phyloP scores from a whole-genome alignment of 164 flowering plant genomes.

The Chimonanthus salicifolius region DNA sequence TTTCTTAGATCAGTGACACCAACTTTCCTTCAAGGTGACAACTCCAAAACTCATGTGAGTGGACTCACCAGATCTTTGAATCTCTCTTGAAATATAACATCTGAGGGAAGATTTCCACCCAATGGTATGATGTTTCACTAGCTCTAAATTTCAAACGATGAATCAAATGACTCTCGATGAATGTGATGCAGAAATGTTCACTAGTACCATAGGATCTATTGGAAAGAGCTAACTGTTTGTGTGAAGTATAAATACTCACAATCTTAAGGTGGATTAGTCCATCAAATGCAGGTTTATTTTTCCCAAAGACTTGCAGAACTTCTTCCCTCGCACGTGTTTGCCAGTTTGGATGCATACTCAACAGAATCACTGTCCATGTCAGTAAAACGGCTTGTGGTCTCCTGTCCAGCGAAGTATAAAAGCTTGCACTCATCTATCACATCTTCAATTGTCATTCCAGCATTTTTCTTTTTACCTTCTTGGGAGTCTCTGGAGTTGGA shows the following conservation, averaged over 20 bases:
- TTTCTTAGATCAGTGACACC: too few species aligned
- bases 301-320: slow-evolving; percentile 25
- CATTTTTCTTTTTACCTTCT: not conserved
- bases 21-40: too few species aligned
- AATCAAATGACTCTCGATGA: too few species aligned
- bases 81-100: not conserved
- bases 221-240: too few species aligned
- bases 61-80: too few species aligned
- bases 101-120: too few species aligned
- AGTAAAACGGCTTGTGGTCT: slow-evolving; percentile 37
- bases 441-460: slow-evolving; percentile 33
- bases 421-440: not conserved
- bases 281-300: slow-evolving; percentile 19
- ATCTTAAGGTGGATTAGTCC: slow-evolving; percentile 29
- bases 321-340: slow-evolving; percentile 49
- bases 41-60: too few species aligned
- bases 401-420: slow-evolving; percentile 21
- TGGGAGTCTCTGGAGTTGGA: slow-evolving; percentile 1
- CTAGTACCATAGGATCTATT: too few species aligned
- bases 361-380: slow-evolving; percentile 37
- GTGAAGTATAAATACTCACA: slow-evolving; percentile 11
- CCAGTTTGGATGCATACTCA: slow-evolving; percentile 41
- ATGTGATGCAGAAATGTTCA: too few species aligned
- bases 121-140: too few species aligned
- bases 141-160: too few species aligned